Conservation (phyloP, 2,329 filamentous ascomycete species). For the Metarhizium album region DNA sequence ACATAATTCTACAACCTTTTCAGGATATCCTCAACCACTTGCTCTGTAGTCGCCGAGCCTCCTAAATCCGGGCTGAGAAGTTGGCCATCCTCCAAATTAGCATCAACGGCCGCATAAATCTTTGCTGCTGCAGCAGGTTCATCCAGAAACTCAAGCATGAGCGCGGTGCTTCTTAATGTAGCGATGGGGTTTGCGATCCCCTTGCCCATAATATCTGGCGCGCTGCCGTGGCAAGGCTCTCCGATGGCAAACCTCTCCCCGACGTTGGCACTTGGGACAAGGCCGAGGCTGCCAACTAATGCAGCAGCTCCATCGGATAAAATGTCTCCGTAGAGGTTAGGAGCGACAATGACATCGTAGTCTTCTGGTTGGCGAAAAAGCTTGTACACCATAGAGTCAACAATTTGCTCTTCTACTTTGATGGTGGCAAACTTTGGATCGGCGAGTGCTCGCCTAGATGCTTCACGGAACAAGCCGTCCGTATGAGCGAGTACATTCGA, state of each 20-base stretch:
- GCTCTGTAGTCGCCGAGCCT: slow-evolving; percentile 71
- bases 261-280: slow-evolving; percentile 92
- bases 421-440: slow-evolving; percentile 52
- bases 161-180: slow-evolving; percentile 76
- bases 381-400: slow-evolving; percentile 99
- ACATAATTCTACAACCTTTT: slow-evolving; percentile 54
- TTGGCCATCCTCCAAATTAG: slow-evolving; percentile 72
- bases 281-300: slow-evolving; percentile 79
- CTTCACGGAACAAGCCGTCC: slow-evolving; percentile 85
- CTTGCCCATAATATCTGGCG: slow-evolving; percentile 88
- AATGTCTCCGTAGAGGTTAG: slow-evolving; percentile 96
- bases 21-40: slow-evolving; percentile 82
- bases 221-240: slow-evolving; percentile 94
- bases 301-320: slow-evolving; percentile 91
- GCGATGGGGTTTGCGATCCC: slow-evolving; percentile 95
- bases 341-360: slow-evolving; percentile 97
- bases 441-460: slow-evolving; percentile 62
- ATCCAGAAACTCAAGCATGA: slow-evolving; percentile 94
- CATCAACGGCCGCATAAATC: slow-evolving; percentile 90
- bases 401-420: slow-evolving; percentile 88
- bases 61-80: slow-evolving; percentile 84
- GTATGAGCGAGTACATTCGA: slow-evolving; percentile 95
- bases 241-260: slow-evolving; percentile 91
- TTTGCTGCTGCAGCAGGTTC: slow-evolving; percentile 76
- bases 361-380: slow-evolving; percentile 90